Evolutionary conservation across 1,284 basidiomycete genomes (phyloP), one percentile per base, ranked within the genome.

Genomic region (Ganoderma meredithae): DNA sequence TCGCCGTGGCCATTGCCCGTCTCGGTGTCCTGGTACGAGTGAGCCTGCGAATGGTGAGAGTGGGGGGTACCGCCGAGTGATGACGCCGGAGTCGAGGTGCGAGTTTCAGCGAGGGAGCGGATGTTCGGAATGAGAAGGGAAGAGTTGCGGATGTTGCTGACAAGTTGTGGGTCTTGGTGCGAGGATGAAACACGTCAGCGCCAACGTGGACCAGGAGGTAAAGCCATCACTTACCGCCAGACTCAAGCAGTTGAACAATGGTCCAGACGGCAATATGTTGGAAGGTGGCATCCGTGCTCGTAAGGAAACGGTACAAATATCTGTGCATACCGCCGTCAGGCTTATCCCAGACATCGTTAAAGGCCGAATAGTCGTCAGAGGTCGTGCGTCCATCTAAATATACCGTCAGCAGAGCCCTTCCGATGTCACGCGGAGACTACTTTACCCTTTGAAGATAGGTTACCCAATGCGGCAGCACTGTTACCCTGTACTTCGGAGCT

Each of bases 191-290:
- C 6, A n/a, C 31, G 33, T 70, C 56, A 63, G 67, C 65, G 61
- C 62, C 27, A 71, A 67, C 22, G 43, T 22, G 49, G 3, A 31
- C 53, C 31, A 36, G 22, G 17, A 56, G 17, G 49, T 9, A 25
- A 13, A 9, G 15, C 58, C 22, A 10, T 1, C 9, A 76, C 85
- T 69, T 78, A 92, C 94, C 94, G 72, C 95, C 94, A 36, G 95
- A 96, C 80, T 99, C 98, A 36, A 99, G 86, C 36, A 99, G 83
- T 78, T 99, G 97, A 13, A 99, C 97, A 71, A 99, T 97, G 0
- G 97, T 99, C 96, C 96, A 98, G 53, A 99, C 97, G 39, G 98
- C 98, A 75, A 99, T 99, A 80, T 99, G 98, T 81, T 99, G 97
- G 92, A 99, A 99, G 0, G 98, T 99, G n/a, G 95, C 94, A 79